phyloP scores from a whole-genome alignment of 352 stramenopile species.

The Pythium grandisporangium region DNA sequence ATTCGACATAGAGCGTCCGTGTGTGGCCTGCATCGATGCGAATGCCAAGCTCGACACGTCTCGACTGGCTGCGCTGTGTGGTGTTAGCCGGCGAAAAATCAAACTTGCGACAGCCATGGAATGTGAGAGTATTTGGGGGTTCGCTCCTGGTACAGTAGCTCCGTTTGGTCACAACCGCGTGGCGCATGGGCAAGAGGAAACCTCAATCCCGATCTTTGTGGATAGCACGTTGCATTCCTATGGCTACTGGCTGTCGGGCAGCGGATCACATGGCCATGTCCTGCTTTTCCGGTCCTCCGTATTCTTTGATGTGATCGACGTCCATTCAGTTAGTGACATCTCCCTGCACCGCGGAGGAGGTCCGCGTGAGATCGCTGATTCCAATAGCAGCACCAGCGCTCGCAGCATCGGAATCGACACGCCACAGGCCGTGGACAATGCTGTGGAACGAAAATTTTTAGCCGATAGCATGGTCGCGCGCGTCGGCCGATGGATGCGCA shows the following conservation, averaged over 20 bases:
- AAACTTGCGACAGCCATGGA: slow-evolving; percentile 56
- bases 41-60: slow-evolving; percentile 50
- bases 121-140: slow-evolving; percentile 51
- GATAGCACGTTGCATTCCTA: slow-evolving; percentile 24
- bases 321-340: slow-evolving; percentile 29
- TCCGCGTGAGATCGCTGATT: not conserved
- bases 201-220: slow-evolving; percentile 32
- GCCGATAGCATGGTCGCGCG: slow-evolving; percentile 69
- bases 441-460: slow-evolving; percentile 46
- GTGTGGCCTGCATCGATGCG: slow-evolving; percentile 49
- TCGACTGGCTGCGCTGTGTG: slow-evolving; percentile 32
- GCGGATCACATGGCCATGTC: slow-evolving; percentile 29
- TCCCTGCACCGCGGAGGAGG: slow-evolving; percentile 11
- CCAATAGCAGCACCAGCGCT: not conserved
- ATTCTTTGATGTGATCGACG: slow-evolving; percentile 30
- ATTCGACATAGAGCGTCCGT: slow-evolving; percentile 24
- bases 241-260: slow-evolving; percentile 32
- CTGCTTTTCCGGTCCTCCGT: slow-evolving; percentile 26
- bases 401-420: not conserved
- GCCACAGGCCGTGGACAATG: not conserved
- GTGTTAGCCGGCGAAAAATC: slow-evolving; percentile 46
- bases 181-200: not conserved
- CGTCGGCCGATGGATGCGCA: slow-evolving; percentile 69
- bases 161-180: slow-evolving; percentile 34
- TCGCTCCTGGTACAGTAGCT: slow-evolving; percentile 48